phyloP scores from a whole-genome alignment of 441 rosid genomes.

The Eutrema salsugineum region DNA sequence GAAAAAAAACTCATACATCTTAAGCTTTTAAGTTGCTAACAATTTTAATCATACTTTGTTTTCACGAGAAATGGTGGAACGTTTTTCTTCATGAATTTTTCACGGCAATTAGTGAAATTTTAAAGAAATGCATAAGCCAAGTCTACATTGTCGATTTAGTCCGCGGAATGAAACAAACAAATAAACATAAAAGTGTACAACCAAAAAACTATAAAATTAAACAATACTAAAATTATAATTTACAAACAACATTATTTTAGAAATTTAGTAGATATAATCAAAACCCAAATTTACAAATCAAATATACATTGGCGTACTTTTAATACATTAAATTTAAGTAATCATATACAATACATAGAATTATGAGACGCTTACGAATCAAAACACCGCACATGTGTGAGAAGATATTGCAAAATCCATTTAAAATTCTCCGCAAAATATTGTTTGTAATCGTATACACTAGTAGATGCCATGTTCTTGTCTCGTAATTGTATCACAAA shows the following conservation, averaged over 20 bases:
- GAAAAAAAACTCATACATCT: too few species aligned
- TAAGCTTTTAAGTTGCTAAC: too few species aligned
- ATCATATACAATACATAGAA: neutral
- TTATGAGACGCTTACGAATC: neutral
- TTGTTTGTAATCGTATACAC: neutral
- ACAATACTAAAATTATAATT: neutral
- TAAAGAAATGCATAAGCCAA: too few species aligned
- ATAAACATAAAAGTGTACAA: neutral
- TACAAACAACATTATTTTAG: neutral
- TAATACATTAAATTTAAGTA: neutral
- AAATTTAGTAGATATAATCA: neutral
- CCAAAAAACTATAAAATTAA: neutral
- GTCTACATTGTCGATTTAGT: too few species aligned
- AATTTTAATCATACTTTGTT: too few species aligned
- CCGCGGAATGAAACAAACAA: too few species aligned
- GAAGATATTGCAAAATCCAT: neutral
- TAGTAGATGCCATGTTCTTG: conserved; percentile 1
- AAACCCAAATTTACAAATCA: neutral
- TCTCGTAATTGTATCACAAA: neutral
- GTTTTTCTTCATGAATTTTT: too few species aligned
- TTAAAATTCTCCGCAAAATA: neutral
- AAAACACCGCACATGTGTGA: neutral
- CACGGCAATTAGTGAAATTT: too few species aligned
- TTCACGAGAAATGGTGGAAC: too few species aligned
- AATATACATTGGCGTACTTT: neutral